Evolutionary conservation across 2,329 filamentous ascomycete species (phyloP), one percentile per base, ranked within the genome.

Genomic region (Aspergillus tubingensis): DNA sequence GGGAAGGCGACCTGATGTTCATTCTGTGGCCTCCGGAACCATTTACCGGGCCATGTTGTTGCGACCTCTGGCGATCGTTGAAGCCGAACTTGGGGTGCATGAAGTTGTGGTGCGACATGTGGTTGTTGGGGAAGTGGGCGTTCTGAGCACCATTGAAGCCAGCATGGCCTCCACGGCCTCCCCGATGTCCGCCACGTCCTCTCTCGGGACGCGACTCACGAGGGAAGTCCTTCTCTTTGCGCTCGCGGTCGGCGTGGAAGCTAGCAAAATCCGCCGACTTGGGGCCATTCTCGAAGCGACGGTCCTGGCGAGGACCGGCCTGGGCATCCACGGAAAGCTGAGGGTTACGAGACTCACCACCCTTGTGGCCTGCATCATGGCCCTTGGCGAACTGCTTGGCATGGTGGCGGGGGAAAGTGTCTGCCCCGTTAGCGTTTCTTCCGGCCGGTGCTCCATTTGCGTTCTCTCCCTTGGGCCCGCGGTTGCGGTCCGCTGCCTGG

Each of bases 1-100:
- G 82, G 1, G 87, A 88, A 64, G 88, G 86, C 25, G 87, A 86
- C 57, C 87, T 81, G 61, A 83, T 74, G 51, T 79, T 79, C 66
- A 81, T 80, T 54, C 85, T 80, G 65, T 81, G 83, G 60, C 79
- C 79, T 58, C 81, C 75, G 8, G 74, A 64, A 43, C 74, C 74
- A 62, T 76, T 79, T 51, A 74, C 62, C 44, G 73, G 63, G 11
- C 67, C 70, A 60, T 75, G 73, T 32, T 72, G 69, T 44, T 78
- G 77, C n/a, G 76, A 72, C 8, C 78, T 73, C 59, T 78, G 74
- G 38, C 79, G 77, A 23, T 81, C 78, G 48, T 71, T 72, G 64
- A 75, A 78, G 32, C 74, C 72, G 48, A 74, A 77, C 67, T 81
- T 81, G 27, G 72, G 64, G 11, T 74, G 65, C 43, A 73, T 72